Conservation (phyloP, 306 rosid genomes). For the Comarum palustre region DNA sequence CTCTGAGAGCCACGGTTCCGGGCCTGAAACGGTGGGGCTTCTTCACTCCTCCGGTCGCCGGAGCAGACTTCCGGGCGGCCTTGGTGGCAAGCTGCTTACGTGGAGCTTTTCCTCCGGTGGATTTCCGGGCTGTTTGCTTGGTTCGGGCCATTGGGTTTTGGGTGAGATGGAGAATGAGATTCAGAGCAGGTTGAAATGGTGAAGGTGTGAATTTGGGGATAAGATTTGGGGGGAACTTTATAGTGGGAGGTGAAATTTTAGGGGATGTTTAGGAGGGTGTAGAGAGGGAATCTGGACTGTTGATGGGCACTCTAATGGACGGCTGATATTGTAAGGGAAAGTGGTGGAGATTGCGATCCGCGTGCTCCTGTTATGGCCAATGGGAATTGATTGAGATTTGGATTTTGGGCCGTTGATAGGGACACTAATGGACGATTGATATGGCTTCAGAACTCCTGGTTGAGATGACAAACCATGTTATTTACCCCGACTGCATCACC, state of each 20-base stretch:
- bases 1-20: neutral
- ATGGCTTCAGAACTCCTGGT: conserved; percentile 47
- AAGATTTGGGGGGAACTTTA: neutral
- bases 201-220: neutral
- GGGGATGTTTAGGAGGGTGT: too few relatives aligned
- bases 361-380: too few relatives aligned
- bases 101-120: neutral
- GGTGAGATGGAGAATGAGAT: neutral
- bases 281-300: too few relatives aligned
- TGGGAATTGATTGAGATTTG: too few relatives aligned
- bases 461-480: conserved; percentile 60
- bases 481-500: conserved; percentile 75
- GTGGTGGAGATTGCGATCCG: too few relatives aligned
- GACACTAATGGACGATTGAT: too few relatives aligned
- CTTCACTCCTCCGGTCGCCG: conserved; percentile 11
- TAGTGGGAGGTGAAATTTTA: neutral
- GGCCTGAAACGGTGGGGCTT: conserved; percentile 6
- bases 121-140: neutral
- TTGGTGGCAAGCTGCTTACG: conserved; percentile 6
- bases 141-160: neutral
- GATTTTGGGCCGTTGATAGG: too few relatives aligned
- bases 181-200: neutral
- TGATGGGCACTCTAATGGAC: too few relatives aligned
- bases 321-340: too few relatives aligned
- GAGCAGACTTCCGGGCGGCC: conserved; percentile 5